Evolutionary conservation across 768 basidiomycete genomes (phyloP), one percentile per base, ranked within the genome.

Genomic region (Rhizopogon sp.): DNA sequence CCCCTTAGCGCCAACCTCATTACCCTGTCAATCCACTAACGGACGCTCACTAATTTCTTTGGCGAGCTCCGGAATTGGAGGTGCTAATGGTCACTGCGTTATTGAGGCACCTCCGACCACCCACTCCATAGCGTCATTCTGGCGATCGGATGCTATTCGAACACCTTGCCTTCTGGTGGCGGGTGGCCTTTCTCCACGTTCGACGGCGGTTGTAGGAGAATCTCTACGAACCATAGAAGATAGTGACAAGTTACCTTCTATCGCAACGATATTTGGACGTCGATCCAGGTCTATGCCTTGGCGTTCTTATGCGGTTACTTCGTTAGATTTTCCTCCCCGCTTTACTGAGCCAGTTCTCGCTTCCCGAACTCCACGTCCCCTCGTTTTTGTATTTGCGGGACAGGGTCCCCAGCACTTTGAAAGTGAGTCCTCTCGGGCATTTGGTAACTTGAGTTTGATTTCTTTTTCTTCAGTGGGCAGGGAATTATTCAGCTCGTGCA

Each of bases 21-120:
- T 66, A 6, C 28, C 28, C 1, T 29, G 40, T 7, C 52, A 43
- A 14, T 46, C 52, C n/a, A 16, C 29, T 13, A 59, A 67, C 1
- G 66, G 76, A 13, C 47, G 28, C 5, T 62, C 69, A 11, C 62
- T 77, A 25, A 69, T 76, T 17, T 72, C 77, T 0, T 68, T 79
- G 50, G 64, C 71, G 1, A 72, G 76, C 53, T 76, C 72, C 17
- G 77, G 77, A 2, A 77, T 79, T 40, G 74, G 76, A 20, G 77
- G 77, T 7, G 68, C 70, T 2, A 76, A 76, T 53, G 77, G 73
- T 0, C 76, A 78, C 52, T 67, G 63, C 17, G 67, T 79, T 22
- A 44, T 77, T 8, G 70, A 77, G 59, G 65, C 64, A 14, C 68
- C 73, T 8, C 43, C 42, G 9, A 14, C 43, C 16, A 31, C 47